These are phyloP conservation scores for Phytophthora pseudosyringae DNA, from an alignment of 352 stramenopile species.

Conservation along the genomic window DNA sequence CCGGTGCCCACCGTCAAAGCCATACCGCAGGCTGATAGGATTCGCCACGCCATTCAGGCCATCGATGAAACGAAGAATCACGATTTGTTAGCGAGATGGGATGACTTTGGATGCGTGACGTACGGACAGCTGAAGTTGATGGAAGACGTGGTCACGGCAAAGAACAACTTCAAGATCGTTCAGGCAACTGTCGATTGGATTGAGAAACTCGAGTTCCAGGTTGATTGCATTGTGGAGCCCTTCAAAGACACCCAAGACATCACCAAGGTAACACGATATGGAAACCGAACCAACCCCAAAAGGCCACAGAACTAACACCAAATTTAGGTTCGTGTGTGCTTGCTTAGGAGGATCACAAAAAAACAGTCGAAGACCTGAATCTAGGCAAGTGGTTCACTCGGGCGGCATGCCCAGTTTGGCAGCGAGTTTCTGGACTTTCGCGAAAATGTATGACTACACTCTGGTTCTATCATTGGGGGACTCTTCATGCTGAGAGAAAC, in stretches of 20 bases:
- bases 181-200: constrained; percentile 16
- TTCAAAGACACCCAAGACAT: constrained; percentile 4
- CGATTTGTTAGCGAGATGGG: neutral
- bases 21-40: neutral
- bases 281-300: constrained; percentile 2
- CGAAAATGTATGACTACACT: constrained; percentile 14
- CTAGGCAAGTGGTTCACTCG: constrained; percentile 1
- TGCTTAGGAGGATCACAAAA: constrained; percentile 6
- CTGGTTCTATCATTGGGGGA: constrained; percentile 10
- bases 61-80: no score
- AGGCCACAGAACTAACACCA: neutral
- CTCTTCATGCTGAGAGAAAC: constrained; percentile 6
- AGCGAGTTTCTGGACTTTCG: constrained; percentile 11
- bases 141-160: neutral
- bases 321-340: constrained; percentile 1
- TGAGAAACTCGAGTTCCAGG: constrained; percentile 11
- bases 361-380: constrained; percentile 1
- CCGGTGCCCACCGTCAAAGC: neutral
- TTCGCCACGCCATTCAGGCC: no score
- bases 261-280: constrained; percentile 5
- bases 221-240: neutral
- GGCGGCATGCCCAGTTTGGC: constrained; percentile 2
- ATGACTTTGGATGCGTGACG: constrained; percentile 9
- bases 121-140: constrained; percentile 19
- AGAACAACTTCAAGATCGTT: constrained; percentile 15